Conservation (phyloP, 352 stramenopile genomes). For the Phytopythium aichiense region DNA sequence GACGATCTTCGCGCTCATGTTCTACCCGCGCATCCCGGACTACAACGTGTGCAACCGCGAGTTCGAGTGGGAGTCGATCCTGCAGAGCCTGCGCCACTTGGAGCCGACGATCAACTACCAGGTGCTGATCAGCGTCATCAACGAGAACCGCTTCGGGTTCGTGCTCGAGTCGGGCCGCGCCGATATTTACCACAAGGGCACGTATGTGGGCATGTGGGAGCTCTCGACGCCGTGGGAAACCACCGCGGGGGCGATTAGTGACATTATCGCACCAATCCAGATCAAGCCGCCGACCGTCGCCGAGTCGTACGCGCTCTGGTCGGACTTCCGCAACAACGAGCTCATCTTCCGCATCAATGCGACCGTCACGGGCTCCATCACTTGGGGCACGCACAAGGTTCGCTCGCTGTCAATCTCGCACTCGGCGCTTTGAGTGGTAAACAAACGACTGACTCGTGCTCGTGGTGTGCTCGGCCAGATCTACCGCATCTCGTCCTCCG, state of each 20-base stretch:
- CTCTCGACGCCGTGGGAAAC: constrained; percentile 62
- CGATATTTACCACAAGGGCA: constrained; percentile 80
- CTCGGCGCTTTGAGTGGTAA: neutral
- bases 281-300: constrained; percentile 38
- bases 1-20: constrained; percentile 81
- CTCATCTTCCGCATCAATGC: constrained; percentile 84
- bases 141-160: constrained; percentile 88
- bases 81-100: constrained; percentile 66
- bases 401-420: neutral
- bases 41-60: constrained; percentile 89
- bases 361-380: constrained; percentile 76
- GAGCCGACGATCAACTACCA: constrained; percentile 84
- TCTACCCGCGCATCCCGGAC: constrained; percentile 82
- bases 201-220: constrained; percentile 68
- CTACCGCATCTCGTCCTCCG: constrained; percentile 76
- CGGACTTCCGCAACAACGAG: constrained; percentile 65
- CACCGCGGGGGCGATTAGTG: constrained; percentile 66
- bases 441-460: neutral
- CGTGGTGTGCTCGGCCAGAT: constrained; percentile 29
- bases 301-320: constrained; percentile 65
- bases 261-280: constrained; percentile 72
- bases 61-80: constrained; percentile 87
- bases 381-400: constrained; percentile 78
- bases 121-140: constrained; percentile 83
- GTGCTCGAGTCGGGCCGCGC: constrained; percentile 64